A percentile compares a stretch with the other conserved stretches of the same genome.
phyloP scores from a whole-genome alignment of 352 stramenopile species.

The Pythium oligandrum region DNA sequence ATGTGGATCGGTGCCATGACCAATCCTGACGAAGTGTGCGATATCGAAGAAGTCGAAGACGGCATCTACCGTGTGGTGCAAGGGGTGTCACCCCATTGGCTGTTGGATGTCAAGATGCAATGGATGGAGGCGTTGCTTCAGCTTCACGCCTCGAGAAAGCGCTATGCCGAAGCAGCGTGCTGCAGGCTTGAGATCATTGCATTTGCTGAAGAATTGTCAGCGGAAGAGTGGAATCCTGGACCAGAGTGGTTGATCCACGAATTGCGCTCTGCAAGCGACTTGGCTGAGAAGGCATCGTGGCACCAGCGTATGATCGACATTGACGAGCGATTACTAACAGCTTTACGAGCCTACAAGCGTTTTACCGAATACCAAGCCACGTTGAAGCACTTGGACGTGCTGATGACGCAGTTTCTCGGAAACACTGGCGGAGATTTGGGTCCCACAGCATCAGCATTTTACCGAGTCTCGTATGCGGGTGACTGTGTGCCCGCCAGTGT shows the following conservation, averaged over 20 bases:
- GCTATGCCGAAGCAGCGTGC: conserved; percentile 52
- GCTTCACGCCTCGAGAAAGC: conserved; percentile 35
- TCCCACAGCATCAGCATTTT: conserved; percentile 31
- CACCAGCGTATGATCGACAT: conserved; percentile 47
- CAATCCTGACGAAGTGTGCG: conserved; percentile 14
- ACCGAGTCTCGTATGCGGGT: conserved; percentile 46
- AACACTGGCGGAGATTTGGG: background rate
- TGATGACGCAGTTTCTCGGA: conserved; percentile 25
- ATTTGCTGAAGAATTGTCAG: conserved; percentile 18
- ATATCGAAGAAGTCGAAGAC: conserved; percentile 71
- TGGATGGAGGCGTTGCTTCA: conserved; percentile 58
- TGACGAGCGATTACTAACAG: conserved; percentile 39
- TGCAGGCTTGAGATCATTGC: conserved; percentile 50
- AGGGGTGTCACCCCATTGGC: conserved; percentile 50
- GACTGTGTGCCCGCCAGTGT: conserved; percentile 45
- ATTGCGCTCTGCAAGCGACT: conserved; percentile 29
- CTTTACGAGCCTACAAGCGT: conserved; percentile 26
- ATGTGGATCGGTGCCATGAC: conserved; percentile 40
- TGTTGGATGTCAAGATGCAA: conserved; percentile 48
- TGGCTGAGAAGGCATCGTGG: conserved; percentile 45
- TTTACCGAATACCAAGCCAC: conserved; percentile 49
- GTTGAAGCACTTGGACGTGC: conserved; percentile 32
- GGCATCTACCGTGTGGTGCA: conserved; percentile 37
- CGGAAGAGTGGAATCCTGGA: conserved; percentile 1
- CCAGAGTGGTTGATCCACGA: conserved; percentile 31